Evolutionary conservation across 331 rosid species (phyloP).

Genomic region (Quercus lobata): DNA sequence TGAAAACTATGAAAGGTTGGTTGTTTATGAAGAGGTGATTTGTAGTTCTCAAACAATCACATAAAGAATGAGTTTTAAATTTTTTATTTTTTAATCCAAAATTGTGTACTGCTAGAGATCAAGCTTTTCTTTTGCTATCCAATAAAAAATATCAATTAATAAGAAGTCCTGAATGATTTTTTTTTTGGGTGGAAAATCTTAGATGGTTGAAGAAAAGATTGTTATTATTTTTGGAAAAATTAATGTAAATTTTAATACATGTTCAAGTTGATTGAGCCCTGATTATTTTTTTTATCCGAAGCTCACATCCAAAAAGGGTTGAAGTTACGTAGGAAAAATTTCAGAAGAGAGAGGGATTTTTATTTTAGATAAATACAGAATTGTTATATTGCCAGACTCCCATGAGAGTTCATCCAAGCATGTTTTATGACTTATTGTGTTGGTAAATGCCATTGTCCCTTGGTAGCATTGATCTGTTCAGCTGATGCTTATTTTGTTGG

Average conservation of each 20-base stretch:
- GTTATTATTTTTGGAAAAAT: neutral
- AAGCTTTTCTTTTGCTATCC: too few relatives aligned
- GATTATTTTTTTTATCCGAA: neutral
- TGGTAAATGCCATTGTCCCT: neutral
- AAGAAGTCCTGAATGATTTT: too few relatives aligned
- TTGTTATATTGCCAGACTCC: neutral
- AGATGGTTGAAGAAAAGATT: neutral
- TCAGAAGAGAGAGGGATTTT: neutral
- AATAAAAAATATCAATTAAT: too few relatives aligned
- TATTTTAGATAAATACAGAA: neutral
- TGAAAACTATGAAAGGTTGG: too few relatives aligned
- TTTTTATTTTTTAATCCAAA: too few relatives aligned
- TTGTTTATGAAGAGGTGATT: too few relatives aligned
- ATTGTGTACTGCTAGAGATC: too few relatives aligned
- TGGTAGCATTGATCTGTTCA: neutral
- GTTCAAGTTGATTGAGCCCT: too few relatives aligned
- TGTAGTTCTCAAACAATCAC: too few relatives aligned
- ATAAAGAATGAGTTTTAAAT: too few relatives aligned
- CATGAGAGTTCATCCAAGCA: neutral
- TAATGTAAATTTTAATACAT: neutral
- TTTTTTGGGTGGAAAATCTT: neutral
- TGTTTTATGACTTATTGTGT: neutral
- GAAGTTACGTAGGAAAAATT: neutral
- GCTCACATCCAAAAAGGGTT: neutral
- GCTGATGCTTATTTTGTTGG: neutral